A percentile compares a stretch with the other conserved stretches of the same genome.
phyloP scores from a whole-genome alignment of 106 monocot species.

The Acorus gramineus region DNA sequence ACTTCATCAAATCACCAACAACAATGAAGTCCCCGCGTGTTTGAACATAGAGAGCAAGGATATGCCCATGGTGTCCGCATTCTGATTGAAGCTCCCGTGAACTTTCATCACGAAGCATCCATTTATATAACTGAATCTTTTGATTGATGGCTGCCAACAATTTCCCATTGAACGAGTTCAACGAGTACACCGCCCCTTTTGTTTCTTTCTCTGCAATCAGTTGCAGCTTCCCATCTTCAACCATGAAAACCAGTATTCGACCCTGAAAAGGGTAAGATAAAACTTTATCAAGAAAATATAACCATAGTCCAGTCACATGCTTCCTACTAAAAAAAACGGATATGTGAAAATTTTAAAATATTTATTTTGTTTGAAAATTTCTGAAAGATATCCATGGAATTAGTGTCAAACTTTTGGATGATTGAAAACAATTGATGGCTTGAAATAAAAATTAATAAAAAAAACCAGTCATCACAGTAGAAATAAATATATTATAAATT shows the following conservation, averaged over 20 bases:
- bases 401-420: too few species aligned
- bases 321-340: too few species aligned
- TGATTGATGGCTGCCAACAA: slow-evolving; percentile 93
- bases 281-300: too few species aligned
- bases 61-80: slow-evolving; percentile 95
- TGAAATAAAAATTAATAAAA: too few species aligned
- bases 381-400: too few species aligned
- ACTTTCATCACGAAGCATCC: slow-evolving; percentile 83
- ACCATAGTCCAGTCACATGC: too few species aligned
- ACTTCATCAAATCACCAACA: slow-evolving; percentile 97
- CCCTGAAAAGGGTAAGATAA: slow-evolving; percentile 27
- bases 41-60: slow-evolving; percentile 85
- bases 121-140: slow-evolving; percentile 91
- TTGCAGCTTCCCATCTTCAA: slow-evolving; percentile 91
- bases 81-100: slow-evolving; percentile 87
- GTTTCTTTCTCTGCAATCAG: slow-evolving; percentile 95
- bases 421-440: too few species aligned
- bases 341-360: too few species aligned
- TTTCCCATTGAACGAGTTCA: slow-evolving; percentile 96
- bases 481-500: too few species aligned
- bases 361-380: too few species aligned
- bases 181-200: slow-evolving; percentile 89
- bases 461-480: too few species aligned
- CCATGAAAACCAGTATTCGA: slow-evolving; percentile 84
- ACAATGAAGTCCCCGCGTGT: slow-evolving; percentile 98